These are phyloP conservation scores for Trametes cinnabarina DNA, from an alignment of 768 basidiomycete species.

Conservation along the genomic window DNA sequence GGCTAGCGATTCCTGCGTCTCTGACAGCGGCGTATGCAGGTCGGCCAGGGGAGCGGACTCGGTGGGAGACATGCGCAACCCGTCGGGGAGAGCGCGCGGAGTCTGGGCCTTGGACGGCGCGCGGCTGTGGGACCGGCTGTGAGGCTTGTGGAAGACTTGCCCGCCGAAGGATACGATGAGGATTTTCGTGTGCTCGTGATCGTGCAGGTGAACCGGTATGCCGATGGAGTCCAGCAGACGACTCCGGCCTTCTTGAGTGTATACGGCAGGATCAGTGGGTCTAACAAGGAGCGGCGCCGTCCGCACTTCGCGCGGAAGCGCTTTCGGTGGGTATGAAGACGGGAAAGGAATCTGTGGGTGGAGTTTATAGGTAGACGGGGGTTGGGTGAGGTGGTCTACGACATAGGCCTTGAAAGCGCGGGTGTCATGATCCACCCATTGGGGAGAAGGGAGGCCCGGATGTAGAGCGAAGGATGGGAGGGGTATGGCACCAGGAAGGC, in stretches of 20 bases:
- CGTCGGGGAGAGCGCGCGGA: background rate
- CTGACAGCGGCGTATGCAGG: background rate
- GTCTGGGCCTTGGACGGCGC: constrained; percentile 22
- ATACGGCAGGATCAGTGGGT: constrained; percentile 47
- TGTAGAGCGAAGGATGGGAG: constrained; percentile 64
- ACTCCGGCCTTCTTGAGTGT: constrained; percentile 52
- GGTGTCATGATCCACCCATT: constrained; percentile 56
- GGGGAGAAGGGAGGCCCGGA: constrained; percentile 56
- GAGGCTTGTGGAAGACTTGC: constrained; percentile 63
- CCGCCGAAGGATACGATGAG: constrained; percentile 82
- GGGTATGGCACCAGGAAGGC: constrained; percentile 71
- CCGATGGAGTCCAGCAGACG: constrained; percentile 57
- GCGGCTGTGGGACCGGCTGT: constrained; percentile 36
- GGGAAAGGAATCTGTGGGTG: constrained; percentile 45
- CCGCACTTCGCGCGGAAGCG: constrained; percentile 39
- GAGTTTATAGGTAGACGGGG: constrained; percentile 32
- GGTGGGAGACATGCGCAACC: background rate
- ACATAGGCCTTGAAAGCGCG: constrained; percentile 49
- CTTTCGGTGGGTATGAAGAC: constrained; percentile 20
- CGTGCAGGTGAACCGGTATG: constrained; percentile 50
- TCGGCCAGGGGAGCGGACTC: background rate
- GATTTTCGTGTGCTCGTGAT: constrained; percentile 51
- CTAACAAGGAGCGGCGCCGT: constrained; percentile 72
- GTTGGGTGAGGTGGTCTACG: constrained; percentile 38
- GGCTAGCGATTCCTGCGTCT: background rate